These are phyloP conservation scores for Aspergillus avenaceus DNA, from an alignment of 495 filamentous ascomycete genomes.

Conservation along the genomic window DNA sequence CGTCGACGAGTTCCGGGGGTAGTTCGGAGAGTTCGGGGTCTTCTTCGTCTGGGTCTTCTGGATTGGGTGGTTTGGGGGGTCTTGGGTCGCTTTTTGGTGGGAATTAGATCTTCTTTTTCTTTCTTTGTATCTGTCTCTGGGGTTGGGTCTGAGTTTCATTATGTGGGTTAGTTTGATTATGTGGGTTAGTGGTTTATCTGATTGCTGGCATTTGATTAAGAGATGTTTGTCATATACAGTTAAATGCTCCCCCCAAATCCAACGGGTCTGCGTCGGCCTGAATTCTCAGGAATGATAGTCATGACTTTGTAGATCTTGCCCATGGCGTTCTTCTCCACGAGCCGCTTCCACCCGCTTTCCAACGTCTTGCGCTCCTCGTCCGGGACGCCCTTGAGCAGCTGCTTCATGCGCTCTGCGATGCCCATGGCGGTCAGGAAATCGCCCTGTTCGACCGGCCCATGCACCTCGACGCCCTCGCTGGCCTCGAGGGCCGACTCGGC, in stretches of 20 bases:
- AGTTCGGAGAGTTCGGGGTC: too few relatives aligned
- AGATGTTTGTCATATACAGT: neutral
- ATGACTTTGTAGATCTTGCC: slow-evolving; percentile 90
- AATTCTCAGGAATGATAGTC: slow-evolving; percentile 81
- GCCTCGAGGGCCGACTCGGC: slow-evolving; percentile 75
- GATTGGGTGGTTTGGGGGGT: too few relatives aligned
- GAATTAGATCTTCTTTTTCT: too few relatives aligned
- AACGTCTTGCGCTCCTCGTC: slow-evolving; percentile 55
- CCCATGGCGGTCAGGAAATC: slow-evolving; percentile 76
- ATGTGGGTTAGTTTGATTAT: too few relatives aligned
- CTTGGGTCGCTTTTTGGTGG: neutral
- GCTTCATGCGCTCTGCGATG: slow-evolving; percentile 69
- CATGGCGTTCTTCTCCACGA: slow-evolving; percentile 85
- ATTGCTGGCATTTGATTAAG: too few relatives aligned
- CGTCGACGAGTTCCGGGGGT: too few relatives aligned
- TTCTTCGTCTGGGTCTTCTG: too few relatives aligned
- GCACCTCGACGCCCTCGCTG: slow-evolving; percentile 78
- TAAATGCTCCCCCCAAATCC: slow-evolving; percentile 82
- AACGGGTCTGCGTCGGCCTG: slow-evolving; percentile 69
- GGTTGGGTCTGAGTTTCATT: neutral
- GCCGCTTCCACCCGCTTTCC: slow-evolving; percentile 69
- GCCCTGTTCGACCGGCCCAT: slow-evolving; percentile 88
- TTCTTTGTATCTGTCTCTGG: neutral
- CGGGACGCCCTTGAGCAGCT: slow-evolving; percentile 50
- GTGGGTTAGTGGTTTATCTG: too few relatives aligned